These are phyloP conservation scores for Cercospora canescens DNA, from an alignment of 2,329 filamentous ascomycete genomes.

Conservation along the genomic window DNA sequence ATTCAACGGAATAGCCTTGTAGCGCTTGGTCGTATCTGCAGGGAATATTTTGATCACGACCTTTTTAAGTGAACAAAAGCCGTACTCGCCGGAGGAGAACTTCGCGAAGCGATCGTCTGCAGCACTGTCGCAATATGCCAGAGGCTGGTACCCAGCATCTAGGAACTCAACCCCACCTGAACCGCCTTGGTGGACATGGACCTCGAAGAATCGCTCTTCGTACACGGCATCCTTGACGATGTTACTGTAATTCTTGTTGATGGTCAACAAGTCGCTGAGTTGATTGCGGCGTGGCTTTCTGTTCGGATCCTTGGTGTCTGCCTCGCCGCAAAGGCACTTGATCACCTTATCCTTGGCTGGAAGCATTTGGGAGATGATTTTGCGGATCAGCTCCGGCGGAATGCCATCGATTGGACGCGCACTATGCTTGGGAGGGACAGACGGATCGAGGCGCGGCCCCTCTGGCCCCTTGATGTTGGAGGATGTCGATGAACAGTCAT, in stretches of 20 bases:
- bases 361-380: slow-evolving; percentile 23
- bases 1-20: slow-evolving; percentile 25
- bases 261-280: slow-evolving; percentile 27
- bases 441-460: not conserved
- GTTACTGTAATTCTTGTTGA: slow-evolving; percentile 26
- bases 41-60: slow-evolving; percentile 31
- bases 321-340: slow-evolving; percentile 13
- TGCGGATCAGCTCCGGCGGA: slow-evolving; percentile 25
- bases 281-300: slow-evolving; percentile 19
- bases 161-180: slow-evolving; percentile 35
- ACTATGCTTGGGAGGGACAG: slow-evolving; percentile 14
- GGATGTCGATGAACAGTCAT: not conserved
- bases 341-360: slow-evolving; percentile 17
- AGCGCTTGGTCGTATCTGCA: slow-evolving; percentile 14
- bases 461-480: not conserved
- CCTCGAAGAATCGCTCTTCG: slow-evolving; percentile 31
- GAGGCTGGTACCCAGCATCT: slow-evolving; percentile 32
- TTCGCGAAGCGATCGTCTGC: slow-evolving; percentile 30
- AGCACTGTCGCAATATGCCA: slow-evolving; percentile 29
- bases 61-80: slow-evolving; percentile 33
- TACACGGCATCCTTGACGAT: slow-evolving; percentile 29
- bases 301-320: slow-evolving; percentile 2
- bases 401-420: slow-evolving; percentile 16
- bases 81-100: slow-evolving; percentile 29
- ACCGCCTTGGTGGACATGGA: slow-evolving; percentile 34